Conservation (phyloP, 495 filamentous ascomycete species). For the Filosporella fistucella region DNA sequence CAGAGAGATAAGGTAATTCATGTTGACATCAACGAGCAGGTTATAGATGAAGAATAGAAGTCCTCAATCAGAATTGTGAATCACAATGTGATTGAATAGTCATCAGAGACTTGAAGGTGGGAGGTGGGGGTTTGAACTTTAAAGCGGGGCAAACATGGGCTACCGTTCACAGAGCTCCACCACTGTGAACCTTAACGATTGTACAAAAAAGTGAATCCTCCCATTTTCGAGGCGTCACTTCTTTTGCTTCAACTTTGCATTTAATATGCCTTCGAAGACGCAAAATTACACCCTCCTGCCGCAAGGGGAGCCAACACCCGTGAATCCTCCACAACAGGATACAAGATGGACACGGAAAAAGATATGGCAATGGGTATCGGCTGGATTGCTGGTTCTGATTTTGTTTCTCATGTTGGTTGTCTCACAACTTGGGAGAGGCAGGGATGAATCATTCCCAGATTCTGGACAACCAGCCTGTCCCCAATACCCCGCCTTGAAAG, state of each 20-base stretch:
- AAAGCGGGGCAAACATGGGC: background rate
- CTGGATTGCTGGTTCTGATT: background rate
- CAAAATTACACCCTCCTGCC: conserved; percentile 16
- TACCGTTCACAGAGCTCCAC: background rate
- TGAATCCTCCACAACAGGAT: background rate
- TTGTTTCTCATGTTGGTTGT: conserved; percentile 1
- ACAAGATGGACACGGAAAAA: background rate
- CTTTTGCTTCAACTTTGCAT: background rate
- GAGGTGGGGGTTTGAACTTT: background rate
- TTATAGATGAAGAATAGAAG: too few relatives aligned
- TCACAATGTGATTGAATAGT: too few relatives aligned
- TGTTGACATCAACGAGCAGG: too few relatives aligned
- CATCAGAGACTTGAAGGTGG: background rate
- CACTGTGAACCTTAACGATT: background rate
- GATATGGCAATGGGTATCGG: conserved; percentile 1
- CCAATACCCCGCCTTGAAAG: conserved; percentile 13
- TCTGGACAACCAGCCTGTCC: conserved; percentile 9
- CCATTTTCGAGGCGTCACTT: background rate
- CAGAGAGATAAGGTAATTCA: too few relatives aligned
- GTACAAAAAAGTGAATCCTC: background rate
- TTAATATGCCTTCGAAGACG: conserved; percentile 5
- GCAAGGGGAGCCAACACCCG: conserved; percentile 4
- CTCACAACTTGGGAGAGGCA: background rate
- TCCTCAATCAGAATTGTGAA: too few relatives aligned
- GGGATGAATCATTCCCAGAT: background rate